Percentiles rank a stretch among this genome's conserved stretches.
Conservation (phyloP, 2,329 filamentous ascomycete species). For the Fusarium sp. region DNA sequence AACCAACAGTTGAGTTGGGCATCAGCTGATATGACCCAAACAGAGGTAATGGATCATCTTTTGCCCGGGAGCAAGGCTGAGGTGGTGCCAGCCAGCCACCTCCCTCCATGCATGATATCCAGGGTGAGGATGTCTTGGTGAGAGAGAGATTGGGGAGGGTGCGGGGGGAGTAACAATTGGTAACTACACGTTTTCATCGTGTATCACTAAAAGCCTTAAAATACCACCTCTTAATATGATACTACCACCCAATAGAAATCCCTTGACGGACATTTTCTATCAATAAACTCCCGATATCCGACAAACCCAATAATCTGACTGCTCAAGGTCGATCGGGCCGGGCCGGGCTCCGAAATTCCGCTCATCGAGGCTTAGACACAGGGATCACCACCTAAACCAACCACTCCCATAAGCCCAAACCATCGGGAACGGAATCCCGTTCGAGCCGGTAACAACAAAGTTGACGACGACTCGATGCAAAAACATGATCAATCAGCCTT, state of each 20-base stretch:
- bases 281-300: neutral
- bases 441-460: neutral
- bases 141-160: neutral
- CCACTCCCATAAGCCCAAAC: neutral
- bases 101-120: neutral
- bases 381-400: neutral
- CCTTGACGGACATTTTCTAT: neutral
- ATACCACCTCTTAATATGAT: neutral
- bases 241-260: neutral
- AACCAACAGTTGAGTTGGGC: neutral
- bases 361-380: neutral
- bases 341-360: neutral
- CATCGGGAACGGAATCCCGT: constrained; percentile 3
- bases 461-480: neutral
- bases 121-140: neutral
- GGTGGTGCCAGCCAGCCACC: neutral
- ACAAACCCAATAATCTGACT: neutral
- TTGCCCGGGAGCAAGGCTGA: neutral
- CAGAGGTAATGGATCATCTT: neutral
- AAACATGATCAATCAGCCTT: neutral
- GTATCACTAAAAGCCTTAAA: neutral
- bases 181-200: neutral
- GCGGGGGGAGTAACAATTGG: neutral
- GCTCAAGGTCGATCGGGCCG: neutral
- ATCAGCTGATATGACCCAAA: too few relatives aligned